Evolutionary conservation across 345 rosid genomes (phyloP).

Genomic region (Reutealis trisperma): DNA sequence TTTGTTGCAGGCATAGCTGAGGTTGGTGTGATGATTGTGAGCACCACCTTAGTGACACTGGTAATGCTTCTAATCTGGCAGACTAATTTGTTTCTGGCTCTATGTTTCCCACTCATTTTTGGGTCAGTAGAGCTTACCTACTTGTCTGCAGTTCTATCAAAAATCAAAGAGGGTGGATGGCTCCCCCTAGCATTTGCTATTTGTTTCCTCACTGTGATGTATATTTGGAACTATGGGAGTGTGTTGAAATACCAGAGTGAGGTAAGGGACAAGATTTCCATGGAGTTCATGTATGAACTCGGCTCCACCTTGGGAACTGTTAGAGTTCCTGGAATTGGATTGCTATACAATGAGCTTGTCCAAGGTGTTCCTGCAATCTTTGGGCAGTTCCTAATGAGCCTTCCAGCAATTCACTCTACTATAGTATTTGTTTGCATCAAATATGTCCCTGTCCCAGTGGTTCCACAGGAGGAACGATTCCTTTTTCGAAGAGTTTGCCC

Average conservation of each 20-base stretch:
- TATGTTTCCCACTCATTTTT: slow-evolving; percentile 79
- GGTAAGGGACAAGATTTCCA: slow-evolving; percentile 81
- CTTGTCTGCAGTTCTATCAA: slow-evolving; percentile 77
- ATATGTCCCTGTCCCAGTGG: slow-evolving; percentile 90
- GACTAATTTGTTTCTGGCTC: slow-evolving; percentile 73
- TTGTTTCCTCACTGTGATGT: slow-evolving; percentile 76
- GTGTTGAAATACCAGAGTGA: slow-evolving; percentile 92
- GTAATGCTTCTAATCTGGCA: slow-evolving; percentile 98
- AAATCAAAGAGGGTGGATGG: slow-evolving; percentile 87
- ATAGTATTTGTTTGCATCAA: slow-evolving; percentile 90
- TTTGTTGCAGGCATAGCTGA: slow-evolving; percentile 84
- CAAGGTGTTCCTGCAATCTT: slow-evolving; percentile 88
- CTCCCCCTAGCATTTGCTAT: slow-evolving; percentile 82
- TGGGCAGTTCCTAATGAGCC: slow-evolving; percentile 78
- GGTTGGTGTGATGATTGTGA: slow-evolving; percentile 95
- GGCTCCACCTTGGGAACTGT: slow-evolving; percentile 86
- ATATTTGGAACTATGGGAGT: slow-evolving; percentile 94
- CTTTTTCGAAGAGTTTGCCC: slow-evolving; percentile 88
- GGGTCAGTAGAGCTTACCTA: slow-evolving; percentile 80
- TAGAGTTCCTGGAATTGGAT: slow-evolving; percentile 83
- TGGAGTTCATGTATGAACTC: slow-evolving; percentile 82
- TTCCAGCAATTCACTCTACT: slow-evolving; percentile 92
- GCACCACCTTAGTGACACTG: slow-evolving; percentile 77
- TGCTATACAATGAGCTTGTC: slow-evolving; percentile 85
- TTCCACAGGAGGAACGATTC: slow-evolving; percentile 86